Base-by-base conservation (phyloP, 1,139 yeast genomes). In the Blastobotrys indianensis region DNA sequence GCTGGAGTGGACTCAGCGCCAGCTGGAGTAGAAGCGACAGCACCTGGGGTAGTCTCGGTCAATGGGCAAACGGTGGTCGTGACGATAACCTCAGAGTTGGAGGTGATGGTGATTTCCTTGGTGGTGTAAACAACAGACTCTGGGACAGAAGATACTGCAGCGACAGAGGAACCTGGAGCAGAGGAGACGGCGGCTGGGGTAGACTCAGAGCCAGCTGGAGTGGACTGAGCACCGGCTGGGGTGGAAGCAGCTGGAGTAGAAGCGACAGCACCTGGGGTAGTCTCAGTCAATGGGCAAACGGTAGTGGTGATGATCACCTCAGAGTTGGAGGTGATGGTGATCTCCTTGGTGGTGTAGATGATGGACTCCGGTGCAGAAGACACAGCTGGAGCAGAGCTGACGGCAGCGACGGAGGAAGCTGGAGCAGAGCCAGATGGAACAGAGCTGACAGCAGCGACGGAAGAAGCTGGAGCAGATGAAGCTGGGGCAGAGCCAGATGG, bases 201-300 rank as follows among this genome's bases (percentile, higher is more conserved):
- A 29, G 10, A 29, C 31, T 29, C 11, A 9, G 13, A 11, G 9
- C 6, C 20, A 13, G 6, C 23, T 15, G 37, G 12, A 13, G 37
- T 6, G 9, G 37, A 17, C n/a, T n/a, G n/a, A 32, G 13, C 36
- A 11, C n/a, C 36, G 31, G 10, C 8, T 29, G 31, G 8, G 8
- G 8, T n/a, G 8, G 33, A 31, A 31, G 8, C 33, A n/a, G 15
- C 33, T 31, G 33, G 33, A 31, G 12, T 8, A 4, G 33, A 31
- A 31, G 33, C 4, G 5, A n/a, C 15, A 5, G 15, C 33, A 16
- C 8, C 34, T 33, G 49, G 17, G 29, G 41, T 28, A 20, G 34
- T 9, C 44, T 42, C 51, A 16, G 52, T 46, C 50, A 48, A 43
- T 37, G 54, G 54, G 47, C 54, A 51, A 32, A 50, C 47, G 20